Evolutionary conservation across 2,329 filamentous ascomycete genomes (phyloP).

Genomic region (Penicillium crustosum): DNA sequence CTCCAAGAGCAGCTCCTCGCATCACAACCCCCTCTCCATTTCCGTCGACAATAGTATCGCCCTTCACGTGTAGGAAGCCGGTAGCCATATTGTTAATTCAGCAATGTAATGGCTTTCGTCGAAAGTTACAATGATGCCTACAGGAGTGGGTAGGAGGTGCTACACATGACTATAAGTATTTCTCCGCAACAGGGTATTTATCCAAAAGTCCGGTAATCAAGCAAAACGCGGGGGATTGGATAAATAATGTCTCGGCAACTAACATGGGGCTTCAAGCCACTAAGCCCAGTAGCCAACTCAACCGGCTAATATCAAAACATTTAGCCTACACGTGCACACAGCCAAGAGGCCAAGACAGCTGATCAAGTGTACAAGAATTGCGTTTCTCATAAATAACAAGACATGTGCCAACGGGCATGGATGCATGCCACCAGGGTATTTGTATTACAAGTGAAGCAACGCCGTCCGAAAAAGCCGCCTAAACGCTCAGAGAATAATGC

Average conservation of each 20-base stretch:
- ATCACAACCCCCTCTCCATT: conserved; percentile 50
- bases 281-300: neutral
- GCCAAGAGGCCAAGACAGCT: neutral
- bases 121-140: neutral
- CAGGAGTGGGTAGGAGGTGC: neutral
- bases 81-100: conserved; percentile 28
- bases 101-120: neutral
- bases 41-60: conserved; percentile 48
- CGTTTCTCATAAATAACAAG: conserved; percentile 20
- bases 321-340: conserved; percentile 14
- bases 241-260: conserved; percentile 5
- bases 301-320: conserved; percentile 15
- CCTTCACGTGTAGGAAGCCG: conserved; percentile 45
- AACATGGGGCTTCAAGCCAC: neutral
- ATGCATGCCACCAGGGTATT: conserved; percentile 26
- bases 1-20: conserved; percentile 48
- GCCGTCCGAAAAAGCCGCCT: conserved; percentile 16
- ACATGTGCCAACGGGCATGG: conserved; percentile 20
- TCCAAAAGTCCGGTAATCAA: neutral
- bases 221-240: conserved; percentile 13
- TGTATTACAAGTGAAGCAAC: conserved; percentile 22
- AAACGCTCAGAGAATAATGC: conserved; percentile 23
- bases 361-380: conserved; percentile 10
- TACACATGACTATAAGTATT: conserved; percentile 2
- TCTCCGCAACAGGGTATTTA: neutral